Evolutionary conservation across 2,329 filamentous ascomycete species (phyloP).

Genomic region (Dryadomyces quercus-mongolicae): DNA sequence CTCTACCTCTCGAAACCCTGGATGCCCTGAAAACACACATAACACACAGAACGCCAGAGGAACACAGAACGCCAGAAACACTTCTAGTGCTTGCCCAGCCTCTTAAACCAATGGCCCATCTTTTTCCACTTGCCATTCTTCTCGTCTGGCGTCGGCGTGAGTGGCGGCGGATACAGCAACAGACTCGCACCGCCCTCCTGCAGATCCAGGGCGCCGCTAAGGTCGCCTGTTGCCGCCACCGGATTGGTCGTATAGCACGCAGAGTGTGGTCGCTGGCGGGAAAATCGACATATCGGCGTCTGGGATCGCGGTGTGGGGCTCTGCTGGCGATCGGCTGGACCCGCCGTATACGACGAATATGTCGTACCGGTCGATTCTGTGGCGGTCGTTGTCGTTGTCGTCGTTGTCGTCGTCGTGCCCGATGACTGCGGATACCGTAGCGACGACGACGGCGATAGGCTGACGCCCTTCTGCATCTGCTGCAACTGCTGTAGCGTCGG

Average conservation of each 20-base stretch:
- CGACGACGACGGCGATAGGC: background rate
- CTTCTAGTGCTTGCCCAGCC: conserved; percentile 16
- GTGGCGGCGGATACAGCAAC: background rate
- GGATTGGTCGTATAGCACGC: background rate
- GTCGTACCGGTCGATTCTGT: too few species aligned
- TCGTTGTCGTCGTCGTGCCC: too few species aligned
- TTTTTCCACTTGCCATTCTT: conserved; percentile 16
- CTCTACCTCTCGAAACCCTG: background rate
- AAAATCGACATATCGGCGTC: background rate
- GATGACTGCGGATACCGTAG: background rate
- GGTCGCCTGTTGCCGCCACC: background rate
- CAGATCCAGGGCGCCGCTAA: background rate
- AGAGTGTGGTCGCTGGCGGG: background rate
- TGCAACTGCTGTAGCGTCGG: background rate
- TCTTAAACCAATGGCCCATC: conserved; percentile 21
- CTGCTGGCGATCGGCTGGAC: background rate
- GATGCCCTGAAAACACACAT: too few species aligned
- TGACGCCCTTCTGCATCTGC: too few species aligned
- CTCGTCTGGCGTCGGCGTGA: too few species aligned
- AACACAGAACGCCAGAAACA: background rate
- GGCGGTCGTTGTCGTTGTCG: too few species aligned
- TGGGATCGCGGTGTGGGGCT: background rate
- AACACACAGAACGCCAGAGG: background rate
- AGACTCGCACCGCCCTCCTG: background rate
- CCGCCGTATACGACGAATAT: too few species aligned